phyloP scores from a whole-genome alignment of 1,284 basidiomycete genomes.

The Marasmius sp. region DNA sequence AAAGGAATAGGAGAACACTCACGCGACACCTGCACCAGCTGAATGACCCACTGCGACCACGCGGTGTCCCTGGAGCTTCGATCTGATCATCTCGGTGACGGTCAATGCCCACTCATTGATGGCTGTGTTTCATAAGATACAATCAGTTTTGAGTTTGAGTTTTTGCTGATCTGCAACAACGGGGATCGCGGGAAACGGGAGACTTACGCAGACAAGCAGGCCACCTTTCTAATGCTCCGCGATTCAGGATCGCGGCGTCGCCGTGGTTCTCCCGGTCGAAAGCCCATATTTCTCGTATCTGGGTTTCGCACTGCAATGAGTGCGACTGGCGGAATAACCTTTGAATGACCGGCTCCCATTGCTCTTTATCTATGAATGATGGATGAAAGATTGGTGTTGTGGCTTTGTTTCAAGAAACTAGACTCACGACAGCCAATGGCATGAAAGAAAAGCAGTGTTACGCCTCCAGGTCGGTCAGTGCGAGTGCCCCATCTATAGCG shows the following conservation, averaged over 20 bases:
- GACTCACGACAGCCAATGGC: conserved; percentile 1
- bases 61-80: conserved; percentile 35
- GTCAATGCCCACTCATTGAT: conserved; percentile 36
- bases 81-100: conserved; percentile 34
- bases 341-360: neutral
- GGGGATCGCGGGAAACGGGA: too few relatives aligned
- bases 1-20: conserved; percentile 14
- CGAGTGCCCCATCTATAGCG: neutral
- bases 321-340: neutral
- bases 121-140: neutral
- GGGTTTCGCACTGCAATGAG: neutral
- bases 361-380: neutral
- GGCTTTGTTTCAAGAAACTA: neutral
- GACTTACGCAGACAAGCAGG: conserved; percentile 1
- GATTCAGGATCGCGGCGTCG: conserved; percentile 48
- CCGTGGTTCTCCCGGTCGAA: conserved; percentile 56
- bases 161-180: too few relatives aligned
- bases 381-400: too few relatives aligned
- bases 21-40: conserved; percentile 44
- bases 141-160: too few relatives aligned
- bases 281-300: conserved; percentile 50
- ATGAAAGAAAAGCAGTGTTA: neutral
- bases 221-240: conserved; percentile 25
- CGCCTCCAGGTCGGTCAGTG: neutral
- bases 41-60: conserved; percentile 45